Conservation (phyloP, 768 basidiomycete species). For the Inosperma sp. region DNA sequence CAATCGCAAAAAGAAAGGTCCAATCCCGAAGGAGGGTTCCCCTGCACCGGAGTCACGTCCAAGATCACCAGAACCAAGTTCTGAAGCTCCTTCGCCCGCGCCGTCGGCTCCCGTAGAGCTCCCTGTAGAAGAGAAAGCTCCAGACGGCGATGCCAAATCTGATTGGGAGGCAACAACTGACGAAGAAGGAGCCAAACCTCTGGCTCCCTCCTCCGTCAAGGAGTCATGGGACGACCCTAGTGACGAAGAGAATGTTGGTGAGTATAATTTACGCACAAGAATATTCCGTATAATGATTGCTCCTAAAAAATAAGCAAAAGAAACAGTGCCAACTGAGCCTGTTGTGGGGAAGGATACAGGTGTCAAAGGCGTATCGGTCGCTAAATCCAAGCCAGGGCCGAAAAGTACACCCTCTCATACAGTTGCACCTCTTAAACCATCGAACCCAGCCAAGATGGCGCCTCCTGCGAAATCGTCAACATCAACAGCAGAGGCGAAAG, state of each 20-base stretch:
- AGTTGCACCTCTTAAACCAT: constrained; percentile 6
- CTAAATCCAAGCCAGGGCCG: too few species aligned
- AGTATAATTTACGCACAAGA: not conserved
- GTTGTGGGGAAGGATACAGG: too few species aligned
- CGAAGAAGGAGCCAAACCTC: constrained; percentile 37
- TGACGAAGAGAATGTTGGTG: constrained; percentile 35
- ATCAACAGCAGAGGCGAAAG: constrained; percentile 21
- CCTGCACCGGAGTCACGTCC: constrained; percentile 54
- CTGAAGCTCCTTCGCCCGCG: constrained; percentile 26
- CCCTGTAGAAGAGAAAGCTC: constrained; percentile 22
- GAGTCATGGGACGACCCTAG: constrained; percentile 51
- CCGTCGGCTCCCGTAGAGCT: constrained; percentile 26
- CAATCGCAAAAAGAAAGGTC: constrained; percentile 75
- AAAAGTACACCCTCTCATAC: too few species aligned
- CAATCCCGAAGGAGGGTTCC: constrained; percentile 47
- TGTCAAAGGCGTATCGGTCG: too few species aligned
- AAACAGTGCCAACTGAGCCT: too few species aligned
- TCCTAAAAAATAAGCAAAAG: not conserved
- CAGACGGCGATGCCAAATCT: constrained; percentile 30
- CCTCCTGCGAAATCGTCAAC: constrained; percentile 25
- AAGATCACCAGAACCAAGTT: constrained; percentile 41
- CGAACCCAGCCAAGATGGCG: constrained; percentile 15
- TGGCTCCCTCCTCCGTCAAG: constrained; percentile 29
- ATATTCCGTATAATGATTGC: not conserved
- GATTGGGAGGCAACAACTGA: constrained; percentile 72